These are phyloP conservation scores for Hordeum vulgare DNA, from an alignment of 176 grass and related monocot genomes.

Conservation along the genomic window MorexV3_pseudomolecules_assembly NC_058521.1:4798748-4799247, in stretches of 20 bases:
- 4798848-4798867: constrained; percentile 37
- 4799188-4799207: not conserved
- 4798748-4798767: constrained; percentile 38
- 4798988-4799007: constrained; percentile 24
- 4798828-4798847: constrained; percentile 36
- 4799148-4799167: not conserved
- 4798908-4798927: constrained; percentile 28
- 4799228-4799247: not conserved
- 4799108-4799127: not conserved
- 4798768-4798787: constrained; percentile 41
- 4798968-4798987: constrained; percentile 2
- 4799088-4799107: constrained; percentile 45
- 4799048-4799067: constrained; percentile 31
- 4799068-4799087: constrained; percentile 16
- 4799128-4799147: constrained; percentile 17
- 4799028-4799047: constrained; percentile 15
- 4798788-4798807: constrained; percentile 16
- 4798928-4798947: constrained; percentile 32
- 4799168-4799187: not conserved
- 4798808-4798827: constrained; percentile 46
- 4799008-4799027: constrained; percentile 16
- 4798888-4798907: constrained; percentile 29
- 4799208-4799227: not conserved
- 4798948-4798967: constrained; percentile 25
- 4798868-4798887: constrained; percentile 34